Evolutionary conservation across 352 stramenopile genomes (phyloP).

Genomic region (Phytophthora pistaciae): DNA sequence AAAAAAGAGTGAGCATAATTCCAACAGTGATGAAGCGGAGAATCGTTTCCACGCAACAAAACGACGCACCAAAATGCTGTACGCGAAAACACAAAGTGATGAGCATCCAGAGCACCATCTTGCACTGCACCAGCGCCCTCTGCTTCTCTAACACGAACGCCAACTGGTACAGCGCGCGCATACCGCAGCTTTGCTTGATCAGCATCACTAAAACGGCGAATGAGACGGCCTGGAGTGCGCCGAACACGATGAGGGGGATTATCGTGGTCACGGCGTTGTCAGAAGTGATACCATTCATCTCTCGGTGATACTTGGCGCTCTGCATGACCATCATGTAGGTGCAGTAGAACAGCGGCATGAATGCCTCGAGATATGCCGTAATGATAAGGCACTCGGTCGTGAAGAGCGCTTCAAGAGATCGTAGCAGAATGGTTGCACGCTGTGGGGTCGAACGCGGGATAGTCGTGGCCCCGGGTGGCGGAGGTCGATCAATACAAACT

Average conservation of each 20-base stretch:
- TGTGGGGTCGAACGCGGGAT: background rate
- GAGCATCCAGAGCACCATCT: conserved; percentile 37
- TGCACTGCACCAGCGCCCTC: conserved; percentile 23
- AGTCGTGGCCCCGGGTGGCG: background rate
- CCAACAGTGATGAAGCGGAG: too few relatives aligned
- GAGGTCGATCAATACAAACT: background rate
- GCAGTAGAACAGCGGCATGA: conserved; percentile 45
- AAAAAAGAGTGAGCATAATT: background rate
- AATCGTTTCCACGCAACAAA: too few relatives aligned
- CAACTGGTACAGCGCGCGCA: conserved; percentile 31
- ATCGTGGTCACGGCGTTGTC: conserved; percentile 6
- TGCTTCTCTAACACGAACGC: conserved; percentile 44
- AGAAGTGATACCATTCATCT: conserved; percentile 11
- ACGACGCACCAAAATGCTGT: conserved; percentile 26
- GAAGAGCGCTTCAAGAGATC: conserved; percentile 30
- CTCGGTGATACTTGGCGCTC: conserved; percentile 19
- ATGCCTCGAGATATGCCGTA: conserved; percentile 42
- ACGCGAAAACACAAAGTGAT: conserved; percentile 22
- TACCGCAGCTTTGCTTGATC: conserved; percentile 21
- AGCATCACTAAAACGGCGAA: conserved; percentile 19
- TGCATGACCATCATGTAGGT: conserved; percentile 26
- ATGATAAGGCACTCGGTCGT: conserved; percentile 42
- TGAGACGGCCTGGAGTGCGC: conserved; percentile 24
- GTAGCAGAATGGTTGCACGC: conserved; percentile 16
- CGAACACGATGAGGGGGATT: conserved; percentile 23